Percentiles rank a stretch among this genome's conserved stretches.
Evolutionary conservation across 768 basidiomycete genomes (phyloP).

Genomic region (Suillus paluster): DNA sequence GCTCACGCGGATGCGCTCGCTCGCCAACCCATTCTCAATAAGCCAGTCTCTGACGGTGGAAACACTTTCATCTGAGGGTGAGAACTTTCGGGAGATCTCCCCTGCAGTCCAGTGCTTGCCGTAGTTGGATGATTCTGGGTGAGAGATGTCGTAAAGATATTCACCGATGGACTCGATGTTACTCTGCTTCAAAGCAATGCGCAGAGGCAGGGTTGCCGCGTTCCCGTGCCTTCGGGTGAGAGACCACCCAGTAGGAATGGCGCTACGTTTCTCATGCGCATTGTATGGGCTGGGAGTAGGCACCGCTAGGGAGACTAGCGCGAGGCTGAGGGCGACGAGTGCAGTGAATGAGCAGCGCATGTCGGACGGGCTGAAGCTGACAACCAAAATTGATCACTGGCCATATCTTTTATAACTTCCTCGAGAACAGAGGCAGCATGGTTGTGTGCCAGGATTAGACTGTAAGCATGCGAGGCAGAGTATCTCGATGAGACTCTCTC

Average conservation of each 20-base stretch:
- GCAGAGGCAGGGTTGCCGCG: constrained; percentile 29
- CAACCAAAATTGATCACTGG: not conserved
- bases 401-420: constrained; percentile 15
- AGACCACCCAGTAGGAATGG: constrained; percentile 41
- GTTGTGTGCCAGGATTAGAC: constrained; percentile 8
- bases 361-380: not conserved
- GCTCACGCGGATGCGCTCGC: constrained; percentile 23
- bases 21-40: constrained; percentile 25
- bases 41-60: constrained; percentile 35
- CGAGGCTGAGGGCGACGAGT: constrained; percentile 20
- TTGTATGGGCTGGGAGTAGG: constrained; percentile 27
- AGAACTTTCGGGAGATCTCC: constrained; percentile 32
- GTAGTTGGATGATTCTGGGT: constrained; percentile 37
- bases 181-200: constrained; percentile 36
- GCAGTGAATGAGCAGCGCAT: constrained; percentile 20
- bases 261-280: constrained; percentile 45
- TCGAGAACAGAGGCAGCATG: constrained; percentile 14
- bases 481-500: constrained; percentile 45
- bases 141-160: constrained; percentile 37
- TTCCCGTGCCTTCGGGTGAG: constrained; percentile 40
- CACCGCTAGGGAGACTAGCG: constrained; percentile 20
- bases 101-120: constrained; percentile 36
- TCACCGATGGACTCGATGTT: constrained; percentile 32
- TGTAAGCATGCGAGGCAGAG: constrained; percentile 55
- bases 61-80: constrained; percentile 29